Evolutionary conservation across 2,329 filamentous ascomycete genomes (phyloP), one percentile per base, ranked within the genome.

Genomic region (Calonectria montana): DNA sequence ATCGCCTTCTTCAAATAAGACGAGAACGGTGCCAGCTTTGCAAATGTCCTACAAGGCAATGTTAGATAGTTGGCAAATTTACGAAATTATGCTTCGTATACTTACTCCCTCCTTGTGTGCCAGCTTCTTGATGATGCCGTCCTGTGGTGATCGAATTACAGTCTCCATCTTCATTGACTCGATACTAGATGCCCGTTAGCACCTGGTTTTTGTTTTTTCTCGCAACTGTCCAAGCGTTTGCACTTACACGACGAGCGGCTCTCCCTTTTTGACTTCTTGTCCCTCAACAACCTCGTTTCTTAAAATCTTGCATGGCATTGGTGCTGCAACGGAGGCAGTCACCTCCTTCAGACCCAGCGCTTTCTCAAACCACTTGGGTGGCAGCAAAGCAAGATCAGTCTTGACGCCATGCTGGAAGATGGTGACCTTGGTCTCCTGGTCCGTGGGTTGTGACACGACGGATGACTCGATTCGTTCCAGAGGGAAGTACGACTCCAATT

Each of bases 261-360:
- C 92, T 55, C 96, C 96, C 85, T 96, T 97, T 81, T 92, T 91
- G 18, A 99, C 97, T 57, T 84, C 85, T 74, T 97, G 91, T 0
- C 97, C 97, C 77, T 95, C 95, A 31, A 88, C 85, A 0, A 98
- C 95, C 83, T 98, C 94, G 59, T 98, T 97, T 75, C 94, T 91
- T 73, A 99, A 85, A 29, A 99, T 93, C 86, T 98, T 98, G 85
- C 97, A 98, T 2, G 97, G 97, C 97, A 99, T 99, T 0, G 97
- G 97, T 25, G 97, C 95, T 27, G 94, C 88, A 1, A 98, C 95
- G 65, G 93, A 97, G 71, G 96, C 96, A 8, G 92, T 88, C 0
- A 90, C 89, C 80, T 97, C 94, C 82, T 94, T 96, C 73, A 94
- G 86, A 0, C 96, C 96, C 9, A 98, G 87, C 0, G 95, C 95